Base-by-base conservation (phyloP, 2,329 filamentous ascomycete species). In the Remersonia thermophila region DNA sequence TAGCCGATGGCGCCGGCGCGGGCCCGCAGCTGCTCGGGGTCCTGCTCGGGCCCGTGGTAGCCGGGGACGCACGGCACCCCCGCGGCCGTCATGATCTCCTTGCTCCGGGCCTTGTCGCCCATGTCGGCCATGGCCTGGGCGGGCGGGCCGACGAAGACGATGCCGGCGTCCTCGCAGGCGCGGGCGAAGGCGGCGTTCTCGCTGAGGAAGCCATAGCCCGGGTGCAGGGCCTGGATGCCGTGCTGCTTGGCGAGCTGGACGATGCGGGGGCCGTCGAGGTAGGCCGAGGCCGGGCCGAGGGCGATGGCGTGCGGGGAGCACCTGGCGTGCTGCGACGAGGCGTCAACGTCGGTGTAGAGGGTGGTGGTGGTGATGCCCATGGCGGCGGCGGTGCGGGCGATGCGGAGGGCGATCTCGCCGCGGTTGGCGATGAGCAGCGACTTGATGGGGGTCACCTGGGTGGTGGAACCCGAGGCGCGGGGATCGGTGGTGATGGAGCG, bases 391-490 rank as follows among this genome's bases (percentile, higher is more conserved):
- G 91, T 98, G 47, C 79, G 76, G 47, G 87, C 82, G 47, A 98
- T 91, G 48, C 91, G 83, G 55, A 98, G 69, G 33, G 91, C 91
- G 50, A 98, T 98, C 61, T 98, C 91, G 50, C 91, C 91, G 49
- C 91, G 80, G 57, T 98, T 98, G 36, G 91, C 91, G 55, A 98
- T 96, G 16, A 98, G 71, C 29, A 96, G 82, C 7, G 86, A 93
- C 37, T 76, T 77, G 47, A 79, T 73, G 20, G 73, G 69, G 11
- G 63, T 67, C 31, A 61, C 50, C 25, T 48, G 30, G 34, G 59
- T 52, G 20, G 50, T 41, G n/a, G 55, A 37, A 9, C 55, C 53
- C 16, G 51, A 49, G 37, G 53, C 42, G 25, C 54, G 52, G 38
- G 61, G 55, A 31, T 58, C 49, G 23, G 45, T 47, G n/a, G 39